phyloP scores from a whole-genome alignment of 345 rosid genomes.

The Eucalyptus albens region DNA sequence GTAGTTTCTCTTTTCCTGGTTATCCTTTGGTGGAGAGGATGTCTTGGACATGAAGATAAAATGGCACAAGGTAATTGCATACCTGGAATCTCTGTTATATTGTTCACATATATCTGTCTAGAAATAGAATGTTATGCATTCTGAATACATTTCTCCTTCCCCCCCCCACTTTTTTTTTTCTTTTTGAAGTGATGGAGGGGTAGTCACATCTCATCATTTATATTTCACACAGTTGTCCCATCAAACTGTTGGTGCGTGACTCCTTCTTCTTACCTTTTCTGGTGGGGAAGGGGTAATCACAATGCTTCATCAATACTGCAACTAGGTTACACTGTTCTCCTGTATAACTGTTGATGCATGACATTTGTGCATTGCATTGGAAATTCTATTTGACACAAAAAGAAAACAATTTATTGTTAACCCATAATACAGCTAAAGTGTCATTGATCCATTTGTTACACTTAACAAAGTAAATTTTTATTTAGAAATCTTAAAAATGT shows the following conservation, averaged over 20 bases:
- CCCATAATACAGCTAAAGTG: too few species aligned
- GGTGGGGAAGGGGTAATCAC: neutral
- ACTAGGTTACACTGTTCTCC: neutral
- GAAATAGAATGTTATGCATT: neutral
- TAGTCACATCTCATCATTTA: neutral
- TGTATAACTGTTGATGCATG: neutral
- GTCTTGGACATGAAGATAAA: neutral
- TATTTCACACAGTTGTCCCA: neutral
- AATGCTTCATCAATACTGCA: neutral
- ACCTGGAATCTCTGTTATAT: neutral
- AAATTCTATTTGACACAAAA: too few species aligned
- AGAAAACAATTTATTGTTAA: too few species aligned
- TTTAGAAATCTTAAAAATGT: too few species aligned
- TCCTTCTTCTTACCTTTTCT: neutral
- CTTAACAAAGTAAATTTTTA: too few species aligned
- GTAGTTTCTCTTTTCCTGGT: neutral
- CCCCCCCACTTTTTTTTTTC: too few species aligned
- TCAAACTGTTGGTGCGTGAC: neutral
- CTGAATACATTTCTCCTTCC: neutral
- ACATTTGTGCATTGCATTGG: too few species aligned
- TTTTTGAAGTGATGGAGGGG: neutral
- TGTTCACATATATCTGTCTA: neutral
- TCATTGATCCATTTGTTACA: too few species aligned
- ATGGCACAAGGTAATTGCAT: neutral
- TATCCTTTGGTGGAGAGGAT: conserved; percentile 3